A percentile compares a stretch with the other conserved stretches of the same genome.
Conservation (phyloP, 2,329 filamentous ascomycete genomes). For the Tolypocladium tropicale region DNA sequence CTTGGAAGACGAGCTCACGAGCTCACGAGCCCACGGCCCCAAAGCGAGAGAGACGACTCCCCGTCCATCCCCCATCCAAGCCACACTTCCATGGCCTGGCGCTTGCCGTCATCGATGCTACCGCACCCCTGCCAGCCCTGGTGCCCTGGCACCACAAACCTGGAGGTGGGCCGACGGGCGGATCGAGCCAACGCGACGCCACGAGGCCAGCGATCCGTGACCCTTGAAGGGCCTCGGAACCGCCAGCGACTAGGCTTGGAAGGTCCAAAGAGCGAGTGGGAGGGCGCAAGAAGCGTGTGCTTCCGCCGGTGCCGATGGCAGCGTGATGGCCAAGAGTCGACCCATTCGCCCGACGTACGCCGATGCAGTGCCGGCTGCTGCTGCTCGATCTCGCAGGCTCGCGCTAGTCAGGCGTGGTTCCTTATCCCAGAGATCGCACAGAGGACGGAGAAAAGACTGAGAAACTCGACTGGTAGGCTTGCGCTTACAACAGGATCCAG, state of each 20-base stretch:
- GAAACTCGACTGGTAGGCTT: too few species aligned
- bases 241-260: background rate
- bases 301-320: background rate
- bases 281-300: background rate
- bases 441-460: too few species aligned
- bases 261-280: background rate
- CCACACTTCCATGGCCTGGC: background rate
- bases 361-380: too few species aligned
- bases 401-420: too few species aligned
- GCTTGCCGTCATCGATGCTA: background rate
- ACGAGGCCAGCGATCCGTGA: background rate
- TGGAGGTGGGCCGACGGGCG: background rate
- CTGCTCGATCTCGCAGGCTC: too few species aligned
- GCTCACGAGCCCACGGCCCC: too few species aligned
- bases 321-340: background rate
- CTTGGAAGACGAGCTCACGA: too few species aligned
- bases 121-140: background rate
- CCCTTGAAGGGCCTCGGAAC: background rate
- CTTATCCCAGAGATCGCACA: too few species aligned
- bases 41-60: background rate
- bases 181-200: background rate
- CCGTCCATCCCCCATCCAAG: too few species aligned
- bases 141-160: background rate
- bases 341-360: background rate
- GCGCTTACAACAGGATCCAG: too few species aligned